Conservation (phyloP, 2,329 filamentous ascomycete species). For the Penicillium sp. region DNA sequence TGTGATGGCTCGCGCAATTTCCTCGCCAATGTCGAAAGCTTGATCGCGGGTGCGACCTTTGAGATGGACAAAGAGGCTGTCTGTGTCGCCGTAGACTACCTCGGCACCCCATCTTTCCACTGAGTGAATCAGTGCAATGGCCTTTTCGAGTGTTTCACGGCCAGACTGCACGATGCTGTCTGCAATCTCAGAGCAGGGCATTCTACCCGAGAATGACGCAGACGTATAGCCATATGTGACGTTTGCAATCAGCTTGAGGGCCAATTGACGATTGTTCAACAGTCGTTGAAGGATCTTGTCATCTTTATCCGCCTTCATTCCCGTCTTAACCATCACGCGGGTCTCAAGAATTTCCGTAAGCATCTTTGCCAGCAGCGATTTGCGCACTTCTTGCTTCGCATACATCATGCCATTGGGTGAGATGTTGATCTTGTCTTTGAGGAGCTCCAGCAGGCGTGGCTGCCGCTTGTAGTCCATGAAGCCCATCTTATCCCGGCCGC, state of each 20-base stretch:
- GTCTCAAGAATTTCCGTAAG: slow-evolving; percentile 92
- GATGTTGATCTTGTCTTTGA: slow-evolving; percentile 84
- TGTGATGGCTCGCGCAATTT: slow-evolving; percentile 84
- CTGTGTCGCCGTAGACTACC: slow-evolving; percentile 96
- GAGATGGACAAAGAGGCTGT: slow-evolving; percentile 86
- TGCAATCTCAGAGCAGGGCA: slow-evolving; percentile 97
- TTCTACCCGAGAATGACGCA: slow-evolving; percentile 90
- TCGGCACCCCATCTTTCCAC: slow-evolving; percentile 85
- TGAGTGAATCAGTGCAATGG: slow-evolving; percentile 88
- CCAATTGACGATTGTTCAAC: slow-evolving; percentile 88
- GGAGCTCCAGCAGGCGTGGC: slow-evolving; percentile 66
- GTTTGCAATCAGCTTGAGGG: slow-evolving; percentile 94
- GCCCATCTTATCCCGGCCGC: slow-evolving; percentile 90
- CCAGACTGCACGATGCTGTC: slow-evolving; percentile 97
- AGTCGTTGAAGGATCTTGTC: slow-evolving; percentile 81
- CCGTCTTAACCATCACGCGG: slow-evolving; percentile 93
- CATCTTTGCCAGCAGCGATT: slow-evolving; percentile 93
- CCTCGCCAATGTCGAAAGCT: slow-evolving; percentile 86
- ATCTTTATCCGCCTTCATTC: slow-evolving; percentile 90
- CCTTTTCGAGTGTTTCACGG: slow-evolving; percentile 87
- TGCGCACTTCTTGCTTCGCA: slow-evolving; percentile 75
- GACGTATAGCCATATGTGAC: slow-evolving; percentile 98
- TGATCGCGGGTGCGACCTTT: slow-evolving; percentile 81
- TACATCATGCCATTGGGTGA: slow-evolving; percentile 98
- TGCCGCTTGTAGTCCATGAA: slow-evolving; percentile 82